Base-by-base conservation (phyloP, 2,329 filamentous ascomycete species). In the Pleomassaria siparia region DNA sequence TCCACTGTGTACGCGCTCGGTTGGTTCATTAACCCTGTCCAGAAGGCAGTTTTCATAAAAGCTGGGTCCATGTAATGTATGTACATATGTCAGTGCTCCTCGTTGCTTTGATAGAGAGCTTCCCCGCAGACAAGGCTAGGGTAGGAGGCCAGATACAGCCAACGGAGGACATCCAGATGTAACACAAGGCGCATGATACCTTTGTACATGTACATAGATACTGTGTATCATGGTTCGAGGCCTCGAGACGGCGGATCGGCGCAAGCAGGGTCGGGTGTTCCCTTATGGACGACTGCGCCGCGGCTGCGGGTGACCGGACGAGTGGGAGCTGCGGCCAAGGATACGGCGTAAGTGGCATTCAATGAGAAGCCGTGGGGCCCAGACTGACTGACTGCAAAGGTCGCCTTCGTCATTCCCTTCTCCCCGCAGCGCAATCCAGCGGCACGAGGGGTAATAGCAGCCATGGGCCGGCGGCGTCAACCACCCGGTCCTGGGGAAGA, bases 391-490 rank as follows among this genome's bases (percentile, higher is more conserved):
- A n/a, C n/a, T n/a, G n/a, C 37, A 49, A 41, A 49, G 44, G 40
- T 66, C 62, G 61, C 65, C 62, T 59, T 59, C n/a, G 35, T 24
- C 35, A 37, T 62, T 50, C 40, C 63, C 64, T 56, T 64, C 59
- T 63, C 61, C 63, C 62, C 62, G 62, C 62, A 60, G 60, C 54
- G n/a, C n/a, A n/a, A n/a, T 30, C n/a, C 40, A 18, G 21, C 30
- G 52, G 51, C 52, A 55, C 57, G 62, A 66, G 62, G 62, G 59
- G 60, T 55, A 28, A 16, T n/a, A n/a, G 7, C 25, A 28, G 7
- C 25, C n/a, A n/a, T 26, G 28, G n/a, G n/a, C n/a, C n/a, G n/a
- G 35, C 22, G 47, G 40, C 15, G 43, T 37, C 16, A 12, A 37
- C 22, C 37, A 28, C 24, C 22, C 37, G 37, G 32, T 18, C 32